Percentiles rank a stretch among this genome's conserved stretches.
Conservation (phyloP, 192 early-diverging fungal species). For the Linnemannia zychae region DNA sequence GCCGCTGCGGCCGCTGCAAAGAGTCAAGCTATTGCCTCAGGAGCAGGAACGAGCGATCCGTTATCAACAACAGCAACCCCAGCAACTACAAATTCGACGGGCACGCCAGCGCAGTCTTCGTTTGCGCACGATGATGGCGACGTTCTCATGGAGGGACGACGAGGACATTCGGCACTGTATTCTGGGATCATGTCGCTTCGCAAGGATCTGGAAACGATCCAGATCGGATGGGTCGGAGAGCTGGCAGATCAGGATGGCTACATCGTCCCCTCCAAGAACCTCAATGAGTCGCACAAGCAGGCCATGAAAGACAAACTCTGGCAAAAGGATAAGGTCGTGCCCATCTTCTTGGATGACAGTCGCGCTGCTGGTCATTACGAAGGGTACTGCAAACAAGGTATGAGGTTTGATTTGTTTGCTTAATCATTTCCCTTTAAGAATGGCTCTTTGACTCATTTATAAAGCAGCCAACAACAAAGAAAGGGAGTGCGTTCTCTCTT, state of each 20-base stretch:
- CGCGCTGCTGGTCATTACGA: slow-evolving; percentile 91
- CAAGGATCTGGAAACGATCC: slow-evolving; percentile 69
- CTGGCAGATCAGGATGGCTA: slow-evolving; percentile 65
- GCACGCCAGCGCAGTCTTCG: background rate
- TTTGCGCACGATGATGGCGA: slow-evolving; percentile 16
- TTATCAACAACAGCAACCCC: background rate
- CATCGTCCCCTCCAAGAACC: slow-evolving; percentile 38
- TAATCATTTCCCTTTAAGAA: too few relatives aligned
- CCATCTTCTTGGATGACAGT: slow-evolving; percentile 85
- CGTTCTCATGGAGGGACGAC: slow-evolving; percentile 66
- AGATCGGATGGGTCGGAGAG: slow-evolving; percentile 83
- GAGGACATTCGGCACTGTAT: slow-evolving; percentile 92
- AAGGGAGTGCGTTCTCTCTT: background rate
- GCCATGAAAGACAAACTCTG: slow-evolving; percentile 66
- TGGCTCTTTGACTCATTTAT: background rate
- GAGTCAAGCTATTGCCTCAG: background rate
- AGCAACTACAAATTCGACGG: background rate
- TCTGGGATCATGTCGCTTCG: slow-evolving; percentile 82
- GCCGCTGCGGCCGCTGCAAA: slow-evolving; percentile 1
- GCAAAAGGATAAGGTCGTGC: slow-evolving; percentile 71
- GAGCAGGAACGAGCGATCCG: background rate
- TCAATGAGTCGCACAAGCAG: slow-evolving; percentile 65
- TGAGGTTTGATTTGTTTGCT: background rate
- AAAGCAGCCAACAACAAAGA: background rate
- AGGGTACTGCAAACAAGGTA: slow-evolving; percentile 96